phyloP scores from a whole-genome alignment of 352 stramenopile genomes.

The Blastocystis sp. region DNA sequence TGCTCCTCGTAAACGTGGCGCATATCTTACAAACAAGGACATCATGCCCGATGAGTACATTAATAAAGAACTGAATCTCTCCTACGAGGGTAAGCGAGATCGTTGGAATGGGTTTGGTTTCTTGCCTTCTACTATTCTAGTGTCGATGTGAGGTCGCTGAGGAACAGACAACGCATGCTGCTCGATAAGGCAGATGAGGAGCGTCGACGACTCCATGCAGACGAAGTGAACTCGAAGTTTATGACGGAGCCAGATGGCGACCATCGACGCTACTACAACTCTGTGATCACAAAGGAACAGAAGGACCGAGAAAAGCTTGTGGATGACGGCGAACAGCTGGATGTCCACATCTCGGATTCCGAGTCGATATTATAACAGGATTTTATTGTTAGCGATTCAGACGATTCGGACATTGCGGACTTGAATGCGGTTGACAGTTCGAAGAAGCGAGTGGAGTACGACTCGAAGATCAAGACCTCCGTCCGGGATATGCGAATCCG shows the following conservation, averaged over 20 bases:
- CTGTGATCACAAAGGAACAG: constrained; percentile 24
- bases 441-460: constrained; percentile 58
- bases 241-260: constrained; percentile 28
- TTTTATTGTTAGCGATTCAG: constrained; percentile 70
- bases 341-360: constrained; percentile 65
- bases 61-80: constrained; percentile 81
- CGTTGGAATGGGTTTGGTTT: constrained; percentile 87
- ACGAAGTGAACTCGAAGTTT: constrained; percentile 43
- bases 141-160: not conserved
- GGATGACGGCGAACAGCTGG: constrained; percentile 60
- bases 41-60: constrained; percentile 78
- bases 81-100: constrained; percentile 92
- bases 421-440: constrained; percentile 69
- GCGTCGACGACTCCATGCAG: not conserved
- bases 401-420: constrained; percentile 79
- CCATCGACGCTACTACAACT: constrained; percentile 40
- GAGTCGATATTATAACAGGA: constrained; percentile 70
- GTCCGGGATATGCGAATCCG: constrained; percentile 81
- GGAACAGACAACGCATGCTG: not conserved
- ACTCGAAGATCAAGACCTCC: constrained; percentile 57
- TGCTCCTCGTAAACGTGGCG: constrained; percentile 76
- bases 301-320: constrained; percentile 63
- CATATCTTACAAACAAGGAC: constrained; percentile 84
- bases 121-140: not conserved
- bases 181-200: constrained; percentile 56